Conservation (phyloP, 805 yeast species). For the Wickerhamomyces sydowiorum region DNA sequence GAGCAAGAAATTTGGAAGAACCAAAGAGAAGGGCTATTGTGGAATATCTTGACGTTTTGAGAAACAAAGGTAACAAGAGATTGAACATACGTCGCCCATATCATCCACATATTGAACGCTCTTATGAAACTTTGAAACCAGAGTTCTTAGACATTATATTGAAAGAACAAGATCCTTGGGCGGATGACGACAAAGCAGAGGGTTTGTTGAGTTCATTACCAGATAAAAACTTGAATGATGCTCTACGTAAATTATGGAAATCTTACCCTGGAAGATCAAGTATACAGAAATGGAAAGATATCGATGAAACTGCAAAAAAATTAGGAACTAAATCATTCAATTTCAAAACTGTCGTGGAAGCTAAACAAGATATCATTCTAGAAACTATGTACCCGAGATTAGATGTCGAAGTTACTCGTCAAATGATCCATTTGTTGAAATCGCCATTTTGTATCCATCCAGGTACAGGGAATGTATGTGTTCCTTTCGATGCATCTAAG, state of each 20-base stretch:
- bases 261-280: conserved; percentile 46
- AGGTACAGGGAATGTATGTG: conserved; percentile 91
- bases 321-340: conserved; percentile 32
- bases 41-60: conserved; percentile 76
- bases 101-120: conserved; percentile 82
- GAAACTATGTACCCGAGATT: conserved; percentile 84
- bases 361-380: conserved; percentile 76
- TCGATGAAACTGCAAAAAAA: conserved; percentile 44
- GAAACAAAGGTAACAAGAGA: conserved; percentile 42
- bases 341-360: conserved; percentile 50
- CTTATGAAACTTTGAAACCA: conserved; percentile 59
- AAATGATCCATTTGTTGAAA: conserved; percentile 84
- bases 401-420: conserved; percentile 89
- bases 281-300: conserved; percentile 73
- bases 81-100: conserved; percentile 66
- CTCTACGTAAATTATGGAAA: conserved; percentile 57
- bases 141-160: conserved; percentile 63
- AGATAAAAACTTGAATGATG: conserved; percentile 48
- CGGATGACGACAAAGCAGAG: conserved; percentile 43
- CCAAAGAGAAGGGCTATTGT: conserved; percentile 69
- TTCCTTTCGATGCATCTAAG: conserved; percentile 50
- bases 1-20: conserved; percentile 76
- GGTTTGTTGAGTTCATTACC: conserved; percentile 55
- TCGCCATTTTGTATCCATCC: conserved; percentile 98
- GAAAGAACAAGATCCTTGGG: conserved; percentile 87